Percentiles rank a stretch among this genome's conserved stretches.
phyloP scores from a whole-genome alignment of 768 basidiomycete species.

The Lentinula detonsa region DNA sequence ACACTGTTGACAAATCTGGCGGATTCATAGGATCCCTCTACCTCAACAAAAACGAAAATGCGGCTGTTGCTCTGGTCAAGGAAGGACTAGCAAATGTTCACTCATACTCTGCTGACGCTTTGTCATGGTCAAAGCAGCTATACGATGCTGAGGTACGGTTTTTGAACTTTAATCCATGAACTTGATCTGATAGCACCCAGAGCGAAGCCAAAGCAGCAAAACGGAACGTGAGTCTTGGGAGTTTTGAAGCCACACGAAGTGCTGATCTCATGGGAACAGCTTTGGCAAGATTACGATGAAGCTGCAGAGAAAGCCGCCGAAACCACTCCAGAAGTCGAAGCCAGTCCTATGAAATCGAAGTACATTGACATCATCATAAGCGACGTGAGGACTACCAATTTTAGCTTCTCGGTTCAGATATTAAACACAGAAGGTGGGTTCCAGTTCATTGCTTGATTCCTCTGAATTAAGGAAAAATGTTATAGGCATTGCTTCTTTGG shows the following conservation, averaged over 20 bases:
- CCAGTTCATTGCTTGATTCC: no score
- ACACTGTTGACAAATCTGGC: conserved; percentile 87
- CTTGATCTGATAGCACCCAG: conserved; percentile 25
- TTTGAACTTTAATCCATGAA: neutral
- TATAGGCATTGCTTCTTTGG: conserved; percentile 83
- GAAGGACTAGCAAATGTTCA: conserved; percentile 91
- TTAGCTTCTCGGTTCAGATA: conserved; percentile 89
- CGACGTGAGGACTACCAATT: conserved; percentile 69
- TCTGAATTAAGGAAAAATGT: neutral
- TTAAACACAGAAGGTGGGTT: conserved; percentile 78
- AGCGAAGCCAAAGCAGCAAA: conserved; percentile 76
- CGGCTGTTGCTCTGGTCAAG: conserved; percentile 71
- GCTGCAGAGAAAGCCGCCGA: conserved; percentile 55
- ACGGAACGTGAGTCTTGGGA: conserved; percentile 57
- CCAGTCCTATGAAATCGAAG: conserved; percentile 65
- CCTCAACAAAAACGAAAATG: conserved; percentile 82
- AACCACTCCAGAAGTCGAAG: conserved; percentile 35
- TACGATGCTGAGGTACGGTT: conserved; percentile 72
- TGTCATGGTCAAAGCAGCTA: conserved; percentile 76
- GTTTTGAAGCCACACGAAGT: neutral
- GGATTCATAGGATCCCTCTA: conserved; percentile 92
- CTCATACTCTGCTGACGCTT: conserved; percentile 76
- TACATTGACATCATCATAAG: conserved; percentile 93
- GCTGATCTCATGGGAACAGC: conserved; percentile 33
- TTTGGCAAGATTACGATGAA: conserved; percentile 84